Conservation (phyloP, 192 early-diverging fungal species). For the Coemansia sp. region DNA sequence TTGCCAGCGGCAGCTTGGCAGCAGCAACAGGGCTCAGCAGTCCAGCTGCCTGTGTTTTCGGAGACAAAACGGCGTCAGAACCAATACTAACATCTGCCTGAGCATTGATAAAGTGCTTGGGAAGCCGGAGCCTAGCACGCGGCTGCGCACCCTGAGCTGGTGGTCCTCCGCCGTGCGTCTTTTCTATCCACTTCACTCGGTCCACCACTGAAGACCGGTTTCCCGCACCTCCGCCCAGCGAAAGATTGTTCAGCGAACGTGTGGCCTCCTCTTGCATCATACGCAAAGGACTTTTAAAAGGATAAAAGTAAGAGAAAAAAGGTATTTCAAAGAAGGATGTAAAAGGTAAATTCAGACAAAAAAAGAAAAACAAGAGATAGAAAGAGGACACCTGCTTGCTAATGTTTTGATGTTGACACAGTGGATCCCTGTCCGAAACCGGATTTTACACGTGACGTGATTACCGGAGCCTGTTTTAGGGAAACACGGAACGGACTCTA, state of each 20-base stretch:
- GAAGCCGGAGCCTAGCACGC: conserved; percentile 26
- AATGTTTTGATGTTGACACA: background rate
- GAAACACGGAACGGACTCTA: background rate
- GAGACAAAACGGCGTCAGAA: background rate
- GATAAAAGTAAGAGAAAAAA: background rate
- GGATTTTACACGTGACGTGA: background rate
- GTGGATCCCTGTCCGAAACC: background rate
- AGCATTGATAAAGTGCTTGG: conserved; percentile 28
- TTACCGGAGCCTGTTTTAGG: background rate
- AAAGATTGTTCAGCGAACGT: conserved; percentile 6
- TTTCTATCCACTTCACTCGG: conserved; percentile 51
- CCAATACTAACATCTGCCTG: background rate
- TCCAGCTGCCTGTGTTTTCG: background rate
- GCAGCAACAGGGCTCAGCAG: background rate
- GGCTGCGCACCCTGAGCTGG: conserved; percentile 12
- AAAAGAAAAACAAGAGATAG: background rate
- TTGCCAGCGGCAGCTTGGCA: background rate
- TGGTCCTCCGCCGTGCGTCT: conserved; percentile 29
- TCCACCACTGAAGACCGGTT: conserved; percentile 45
- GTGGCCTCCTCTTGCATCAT: conserved; percentile 2
- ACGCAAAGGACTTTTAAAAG: background rate
- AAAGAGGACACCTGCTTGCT: background rate
- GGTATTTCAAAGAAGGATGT: background rate
- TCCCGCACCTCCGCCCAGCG: conserved; percentile 4
- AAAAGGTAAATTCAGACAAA: background rate